phyloP scores from a whole-genome alignment of 177 flowering plant species.

The Telopea speciosissima region DNA sequence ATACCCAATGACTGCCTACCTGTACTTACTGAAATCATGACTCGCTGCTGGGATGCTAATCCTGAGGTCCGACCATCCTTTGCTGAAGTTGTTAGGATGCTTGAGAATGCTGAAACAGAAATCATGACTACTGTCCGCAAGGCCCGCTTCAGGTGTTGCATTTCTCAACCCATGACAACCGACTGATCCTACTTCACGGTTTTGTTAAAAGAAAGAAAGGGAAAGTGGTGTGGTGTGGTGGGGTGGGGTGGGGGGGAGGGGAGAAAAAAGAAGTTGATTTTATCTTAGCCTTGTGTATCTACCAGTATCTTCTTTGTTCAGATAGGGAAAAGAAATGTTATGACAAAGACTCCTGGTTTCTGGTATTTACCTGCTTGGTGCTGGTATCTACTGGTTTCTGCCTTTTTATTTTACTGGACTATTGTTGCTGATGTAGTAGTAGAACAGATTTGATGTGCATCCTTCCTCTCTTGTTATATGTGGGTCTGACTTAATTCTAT shows the following conservation, averaged over 20 bases:
- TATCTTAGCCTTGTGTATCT: slow-evolving; percentile 24
- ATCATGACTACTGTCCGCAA: slow-evolving; percentile 72
- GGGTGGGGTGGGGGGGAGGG: not conserved
- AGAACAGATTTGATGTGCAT: slow-evolving; percentile 14
- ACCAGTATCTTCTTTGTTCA: slow-evolving; percentile 15
- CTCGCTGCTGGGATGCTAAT: slow-evolving; percentile 80
- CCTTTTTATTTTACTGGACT: slow-evolving; percentile 11
- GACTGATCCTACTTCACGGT: slow-evolving; percentile 29
- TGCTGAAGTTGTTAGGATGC: slow-evolving; percentile 66
- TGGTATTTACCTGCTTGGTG: slow-evolving; percentile 16
- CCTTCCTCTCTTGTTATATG: slow-evolving; percentile 4
- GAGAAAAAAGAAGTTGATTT: slow-evolving; percentile 10
- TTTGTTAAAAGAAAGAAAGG: not conserved
- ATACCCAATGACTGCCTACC: slow-evolving; percentile 72
- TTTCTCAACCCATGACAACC: slow-evolving; percentile 59
- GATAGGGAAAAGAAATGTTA: slow-evolving; percentile 14
- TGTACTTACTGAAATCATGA: slow-evolving; percentile 67
- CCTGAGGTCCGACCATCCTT: slow-evolving; percentile 75
- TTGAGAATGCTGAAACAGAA: slow-evolving; percentile 68
- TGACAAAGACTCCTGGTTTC: slow-evolving; percentile 15
- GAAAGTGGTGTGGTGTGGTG: not conserved
- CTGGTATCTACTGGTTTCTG: slow-evolving; percentile 17
- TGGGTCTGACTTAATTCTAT: slow-evolving; percentile 7
- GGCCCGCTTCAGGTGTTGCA: slow-evolving; percentile 88
- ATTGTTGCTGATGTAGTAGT: slow-evolving; percentile 18